phyloP scores from a whole-genome alignment of 2,329 filamentous ascomycete species.

The Myriosclerotinia curreyana region DNA sequence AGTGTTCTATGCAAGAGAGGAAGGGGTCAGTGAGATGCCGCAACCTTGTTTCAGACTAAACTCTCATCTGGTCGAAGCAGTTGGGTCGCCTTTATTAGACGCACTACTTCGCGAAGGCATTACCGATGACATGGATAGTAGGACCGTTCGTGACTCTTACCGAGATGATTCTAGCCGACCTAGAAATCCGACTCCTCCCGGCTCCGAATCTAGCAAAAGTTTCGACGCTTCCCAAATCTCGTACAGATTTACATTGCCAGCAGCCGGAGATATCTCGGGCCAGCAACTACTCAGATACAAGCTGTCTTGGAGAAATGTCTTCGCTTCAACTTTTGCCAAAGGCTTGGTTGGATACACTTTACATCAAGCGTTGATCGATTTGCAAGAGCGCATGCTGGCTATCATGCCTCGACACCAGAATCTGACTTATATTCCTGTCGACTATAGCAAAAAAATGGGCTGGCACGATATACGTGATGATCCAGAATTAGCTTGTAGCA shows the following conservation, averaged over 20 bases:
- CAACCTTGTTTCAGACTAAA: conserved; percentile 56
- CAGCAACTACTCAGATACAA: conserved; percentile 54
- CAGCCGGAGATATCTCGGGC: conserved; percentile 49
- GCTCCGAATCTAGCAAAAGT: conserved; percentile 16
- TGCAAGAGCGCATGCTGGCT: conserved; percentile 56
- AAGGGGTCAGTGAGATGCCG: conserved; percentile 40
- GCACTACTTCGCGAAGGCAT: conserved; percentile 53
- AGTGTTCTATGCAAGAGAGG: conserved; percentile 51
- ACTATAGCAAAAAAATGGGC: conserved; percentile 57
- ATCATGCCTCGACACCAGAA: conserved; percentile 54
- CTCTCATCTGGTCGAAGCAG: conserved; percentile 57
- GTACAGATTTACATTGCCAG: conserved; percentile 62
- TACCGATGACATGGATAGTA: conserved; percentile 49
- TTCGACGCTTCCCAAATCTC: conserved; percentile 45
- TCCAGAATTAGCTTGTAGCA: conserved; percentile 55
- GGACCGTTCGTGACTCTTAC: neutral
- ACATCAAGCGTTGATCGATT: conserved; percentile 59
- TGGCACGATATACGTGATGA: conserved; percentile 64
- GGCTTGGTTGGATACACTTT: conserved; percentile 64
- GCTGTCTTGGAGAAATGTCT: conserved; percentile 66
- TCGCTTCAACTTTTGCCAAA: conserved; percentile 61
- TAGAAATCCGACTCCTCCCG: conserved; percentile 2
- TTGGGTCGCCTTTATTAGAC: conserved; percentile 53
- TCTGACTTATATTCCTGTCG: conserved; percentile 41
- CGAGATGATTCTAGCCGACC: neutral